Base-by-base conservation (phyloP, 106 monocot species). In the Allium sativum region DNA sequence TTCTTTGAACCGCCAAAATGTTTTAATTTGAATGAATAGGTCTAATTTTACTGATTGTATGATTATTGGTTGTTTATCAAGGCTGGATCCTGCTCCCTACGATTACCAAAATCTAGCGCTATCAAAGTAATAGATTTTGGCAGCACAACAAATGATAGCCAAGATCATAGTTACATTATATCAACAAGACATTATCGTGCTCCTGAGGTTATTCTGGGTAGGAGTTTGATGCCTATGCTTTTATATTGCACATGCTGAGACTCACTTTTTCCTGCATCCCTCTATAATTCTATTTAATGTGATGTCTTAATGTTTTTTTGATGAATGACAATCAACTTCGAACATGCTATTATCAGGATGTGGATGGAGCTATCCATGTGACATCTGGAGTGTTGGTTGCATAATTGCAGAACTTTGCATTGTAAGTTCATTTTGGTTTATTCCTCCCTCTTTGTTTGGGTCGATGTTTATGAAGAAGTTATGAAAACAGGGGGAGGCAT, bases 111-210 rank as follows among this genome's bases (percentile, higher is more conserved):
- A 40, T 88, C 80, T 46, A 83, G 78, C 61, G 74, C 78, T 1
- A 88, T 88, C 31, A 88, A 88, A 65, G 72, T 88, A 31, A 88
- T 88, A 59, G 83, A 88, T 66, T 88, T 83, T 78, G 88, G 88
- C 14, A 88, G 88, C 67, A 75, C 83, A 12, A 78, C 77, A 4
- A 66, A 80, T 57, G 77, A 73, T 53, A 60, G 72, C 47, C 40
- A 75, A 12, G 68, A 72, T 42, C 46, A 70, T 9, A 70, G 53
- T 22, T 70, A 70, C 47, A 14, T 78, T 40, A 80, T 88, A 10
- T 81, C 83, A 9, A 88, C 83, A 14, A 61, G 82, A 45, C 62
- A 60, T 62, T 45, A 87, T 45, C 72, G 82, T 40, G 82, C 82
- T 12, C 87, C 87, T 59, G 87, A 87, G 65, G 62, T 82, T 67